Evolutionary conservation across 2,329 filamentous ascomycete species (phyloP).

Genomic region (Teratosphaeria viscida): DNA sequence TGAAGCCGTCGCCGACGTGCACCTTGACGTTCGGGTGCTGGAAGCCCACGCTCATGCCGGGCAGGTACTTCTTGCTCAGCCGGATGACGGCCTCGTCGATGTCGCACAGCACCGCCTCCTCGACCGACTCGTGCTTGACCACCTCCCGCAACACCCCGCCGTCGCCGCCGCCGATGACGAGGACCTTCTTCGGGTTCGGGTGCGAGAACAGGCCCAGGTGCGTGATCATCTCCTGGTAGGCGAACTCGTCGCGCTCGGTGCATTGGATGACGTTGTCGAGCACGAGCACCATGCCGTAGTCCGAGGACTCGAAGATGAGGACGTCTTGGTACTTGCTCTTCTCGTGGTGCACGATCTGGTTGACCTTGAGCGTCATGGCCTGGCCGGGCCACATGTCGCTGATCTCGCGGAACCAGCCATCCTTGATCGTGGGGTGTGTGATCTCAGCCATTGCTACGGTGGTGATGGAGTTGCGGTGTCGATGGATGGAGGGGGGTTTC

Average conservation of each 20-base stretch:
- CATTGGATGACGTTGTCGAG: constrained; percentile 98
- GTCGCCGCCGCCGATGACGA: constrained; percentile 96
- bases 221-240: constrained; percentile 98
- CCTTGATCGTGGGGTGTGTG: constrained; percentile 69
- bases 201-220: constrained; percentile 98
- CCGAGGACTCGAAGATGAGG: constrained; percentile 94
- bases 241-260: constrained; percentile 98
- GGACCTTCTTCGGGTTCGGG: constrained; percentile 94
- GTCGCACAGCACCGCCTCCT: constrained; percentile 94
- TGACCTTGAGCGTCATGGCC: constrained; percentile 96
- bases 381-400: constrained; percentile 98
- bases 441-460: constrained; percentile 52
- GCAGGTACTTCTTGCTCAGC: constrained; percentile 95
- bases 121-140: constrained; percentile 95
- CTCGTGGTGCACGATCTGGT: constrained; percentile 97
- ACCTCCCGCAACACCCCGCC: constrained; percentile 96
- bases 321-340: constrained; percentile 99
- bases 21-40: constrained; percentile 82
- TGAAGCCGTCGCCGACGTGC: constrained; percentile 94
- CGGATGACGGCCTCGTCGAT: constrained; percentile 99
- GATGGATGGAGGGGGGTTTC: not conserved
- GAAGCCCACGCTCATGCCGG: constrained; percentile 86
- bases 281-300: constrained; percentile 92
- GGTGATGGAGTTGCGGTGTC: not conserved
- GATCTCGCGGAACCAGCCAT: constrained; percentile 99